Evolutionary conservation across 2,329 filamentous ascomycete species (phyloP).

Genomic region (Penicillium sp.): DNA sequence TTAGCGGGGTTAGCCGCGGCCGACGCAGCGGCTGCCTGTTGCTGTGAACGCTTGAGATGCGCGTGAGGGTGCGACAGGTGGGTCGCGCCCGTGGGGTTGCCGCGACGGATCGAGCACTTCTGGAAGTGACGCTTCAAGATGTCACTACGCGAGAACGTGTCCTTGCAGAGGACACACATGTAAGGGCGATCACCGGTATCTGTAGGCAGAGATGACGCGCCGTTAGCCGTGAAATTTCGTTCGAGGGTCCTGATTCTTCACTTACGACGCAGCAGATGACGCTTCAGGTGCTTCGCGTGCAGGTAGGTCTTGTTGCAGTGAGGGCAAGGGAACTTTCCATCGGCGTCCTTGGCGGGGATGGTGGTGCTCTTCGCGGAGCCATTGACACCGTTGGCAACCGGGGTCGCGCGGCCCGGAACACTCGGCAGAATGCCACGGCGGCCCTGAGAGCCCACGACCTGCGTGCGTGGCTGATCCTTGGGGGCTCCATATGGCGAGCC

Average conservation of each 20-base stretch:
- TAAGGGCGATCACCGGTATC: constrained; percentile 98
- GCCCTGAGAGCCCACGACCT: constrained; percentile 93
- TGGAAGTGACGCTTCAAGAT: constrained; percentile 99
- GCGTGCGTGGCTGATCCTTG: constrained; percentile 60
- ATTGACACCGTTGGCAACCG: constrained; percentile 64
- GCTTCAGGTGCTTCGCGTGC: constrained; percentile 95
- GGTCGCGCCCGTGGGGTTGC: constrained; percentile 91
- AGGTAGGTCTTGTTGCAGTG: constrained; percentile 98
- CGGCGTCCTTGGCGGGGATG: constrained; percentile 91
- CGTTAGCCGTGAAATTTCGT: background rate
- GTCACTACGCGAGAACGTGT: constrained; percentile 96
- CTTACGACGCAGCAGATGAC: constrained; percentile 94
- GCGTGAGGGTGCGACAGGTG: constrained; percentile 92
- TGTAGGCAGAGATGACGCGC: constrained; percentile 40
- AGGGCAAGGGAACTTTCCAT: constrained; percentile 96
- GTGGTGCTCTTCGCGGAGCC: constrained; percentile 73
- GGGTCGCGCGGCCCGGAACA: constrained; percentile 80
- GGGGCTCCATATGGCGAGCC: constrained; percentile 40
- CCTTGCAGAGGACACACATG: constrained; percentile 96
- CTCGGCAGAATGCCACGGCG: constrained; percentile 89
- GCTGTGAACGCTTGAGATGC: constrained; percentile 73
- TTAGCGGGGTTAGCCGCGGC: constrained; percentile 47
- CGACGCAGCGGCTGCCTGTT: constrained; percentile 25
- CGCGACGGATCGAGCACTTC: constrained; percentile 95
- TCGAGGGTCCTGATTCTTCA: constrained; percentile 32